These are phyloP conservation scores for Nakazawaea peltata DNA, from an alignment of 805 yeast species.

Conservation along the genomic window DNA sequence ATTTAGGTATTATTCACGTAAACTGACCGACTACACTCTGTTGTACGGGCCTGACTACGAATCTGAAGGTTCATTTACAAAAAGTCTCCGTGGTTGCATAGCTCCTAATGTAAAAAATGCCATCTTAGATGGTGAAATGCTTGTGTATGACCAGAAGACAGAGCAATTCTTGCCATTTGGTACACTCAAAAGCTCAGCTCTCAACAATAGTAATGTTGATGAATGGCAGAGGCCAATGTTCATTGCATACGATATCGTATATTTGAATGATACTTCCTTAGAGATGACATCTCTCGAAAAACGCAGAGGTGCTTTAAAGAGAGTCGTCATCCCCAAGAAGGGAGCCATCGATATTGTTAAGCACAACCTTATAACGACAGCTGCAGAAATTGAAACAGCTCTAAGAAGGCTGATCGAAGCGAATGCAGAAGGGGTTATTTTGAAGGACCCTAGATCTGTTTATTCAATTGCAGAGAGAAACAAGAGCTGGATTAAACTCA, in stretches of 20 bases:
- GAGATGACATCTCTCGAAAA: slow-evolving; percentile 43
- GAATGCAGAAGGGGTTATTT: slow-evolving; percentile 75
- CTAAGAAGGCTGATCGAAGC: slow-evolving; percentile 49
- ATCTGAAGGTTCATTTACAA: slow-evolving; percentile 27
- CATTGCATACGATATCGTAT: slow-evolving; percentile 67
- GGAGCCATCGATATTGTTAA: slow-evolving; percentile 43
- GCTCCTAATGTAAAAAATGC: slow-evolving; percentile 21
- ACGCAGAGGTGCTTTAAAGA: slow-evolving; percentile 44
- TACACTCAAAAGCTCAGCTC: slow-evolving; percentile 64
- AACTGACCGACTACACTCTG: slow-evolving; percentile 64
- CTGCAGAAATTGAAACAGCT: slow-evolving; percentile 46
- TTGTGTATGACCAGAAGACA: slow-evolving; percentile 65
- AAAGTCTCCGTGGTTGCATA: slow-evolving; percentile 25
- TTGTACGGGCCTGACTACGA: slow-evolving; percentile 51
- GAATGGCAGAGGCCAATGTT: slow-evolving; percentile 37
- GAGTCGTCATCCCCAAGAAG: slow-evolving; percentile 36
- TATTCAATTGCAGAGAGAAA: slow-evolving; percentile 58
- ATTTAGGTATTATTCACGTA: slow-evolving; percentile 52
- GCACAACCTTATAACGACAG: slow-evolving; percentile 29
- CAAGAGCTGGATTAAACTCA: slow-evolving; percentile 77
- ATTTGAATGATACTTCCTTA: slow-evolving; percentile 58
- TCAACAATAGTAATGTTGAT: slow-evolving; percentile 19
- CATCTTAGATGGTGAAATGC: slow-evolving; percentile 88
- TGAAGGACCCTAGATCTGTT: slow-evolving; percentile 52
- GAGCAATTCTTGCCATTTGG: slow-evolving; percentile 69